These are phyloP conservation scores for Rhizophagus sp. DNA, from an alignment of 192 early-diverging fungal species.

Conservation along the genomic window DNA sequence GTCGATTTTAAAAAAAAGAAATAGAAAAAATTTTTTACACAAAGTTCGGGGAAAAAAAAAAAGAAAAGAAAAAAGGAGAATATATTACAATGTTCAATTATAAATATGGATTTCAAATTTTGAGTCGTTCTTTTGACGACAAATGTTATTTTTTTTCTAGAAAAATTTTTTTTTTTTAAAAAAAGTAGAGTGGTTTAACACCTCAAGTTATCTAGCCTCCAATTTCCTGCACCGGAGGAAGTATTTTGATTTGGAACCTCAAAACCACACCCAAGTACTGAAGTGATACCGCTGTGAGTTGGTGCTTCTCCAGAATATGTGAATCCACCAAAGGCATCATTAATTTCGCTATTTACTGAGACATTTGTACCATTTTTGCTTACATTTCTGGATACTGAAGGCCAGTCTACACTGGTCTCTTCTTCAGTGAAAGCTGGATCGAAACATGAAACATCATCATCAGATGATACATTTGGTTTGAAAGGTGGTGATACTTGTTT, in stretches of 20 bases:
- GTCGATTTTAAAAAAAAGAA: neutral
- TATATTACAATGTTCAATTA: neutral
- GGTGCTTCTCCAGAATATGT: constrained; percentile 27
- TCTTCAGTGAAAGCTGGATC: constrained; percentile 32
- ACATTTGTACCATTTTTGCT: constrained; percentile 30
- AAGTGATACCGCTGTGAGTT: neutral
- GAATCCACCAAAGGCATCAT: constrained; percentile 22
- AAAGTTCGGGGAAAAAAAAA: neutral
- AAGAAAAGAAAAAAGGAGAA: neutral
- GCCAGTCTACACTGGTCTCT: constrained; percentile 21
- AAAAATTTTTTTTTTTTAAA: neutral
- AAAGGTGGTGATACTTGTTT: constrained; percentile 66
- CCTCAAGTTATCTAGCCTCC: neutral
- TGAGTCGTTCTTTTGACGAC: neutral
- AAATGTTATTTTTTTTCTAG: neutral
- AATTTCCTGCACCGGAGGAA: neutral
- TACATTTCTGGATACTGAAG: constrained; percentile 16
- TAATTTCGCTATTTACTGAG: neutral
- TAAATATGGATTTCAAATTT: neutral
- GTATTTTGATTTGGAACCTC: neutral
- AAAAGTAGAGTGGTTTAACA: neutral
- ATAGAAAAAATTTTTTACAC: neutral
- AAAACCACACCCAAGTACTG: neutral
- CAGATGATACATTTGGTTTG: constrained; percentile 41
- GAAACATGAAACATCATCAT: constrained; percentile 31